These are phyloP conservation scores for Talaromyces sp. DNA, from an alignment of 2,329 filamentous ascomycete genomes.

Conservation along the genomic window DNA sequence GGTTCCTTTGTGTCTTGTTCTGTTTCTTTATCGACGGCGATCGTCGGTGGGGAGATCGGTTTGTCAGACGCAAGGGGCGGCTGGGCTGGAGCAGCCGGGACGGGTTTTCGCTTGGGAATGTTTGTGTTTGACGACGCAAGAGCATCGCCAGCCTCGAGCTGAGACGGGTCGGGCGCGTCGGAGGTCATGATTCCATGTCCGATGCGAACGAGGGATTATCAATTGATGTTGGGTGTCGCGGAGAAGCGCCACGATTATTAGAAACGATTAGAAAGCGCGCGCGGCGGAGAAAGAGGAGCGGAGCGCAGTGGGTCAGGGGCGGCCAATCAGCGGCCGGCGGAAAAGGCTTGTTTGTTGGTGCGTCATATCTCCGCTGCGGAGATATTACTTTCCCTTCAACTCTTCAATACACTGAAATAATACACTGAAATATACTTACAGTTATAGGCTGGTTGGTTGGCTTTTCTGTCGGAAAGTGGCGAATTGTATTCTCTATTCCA, in stretches of 20 bases:
- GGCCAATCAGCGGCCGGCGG: not conserved
- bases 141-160: not conserved
- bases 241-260: not conserved
- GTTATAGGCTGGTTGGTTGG: not conserved
- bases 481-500: not conserved
- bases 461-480: slow-evolving; percentile 1
- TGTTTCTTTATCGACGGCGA: not conserved
- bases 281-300: not conserved
- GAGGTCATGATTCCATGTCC: not conserved
- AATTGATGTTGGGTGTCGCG: not conserved
- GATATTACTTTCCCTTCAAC: not conserved
- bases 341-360: not conserved
- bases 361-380: not conserved
- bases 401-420: not conserved
- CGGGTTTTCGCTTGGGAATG: slow-evolving; percentile 9
- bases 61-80: not conserved
- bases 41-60: not conserved
- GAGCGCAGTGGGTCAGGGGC: not conserved
- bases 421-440: not conserved
- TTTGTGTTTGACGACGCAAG: not conserved
- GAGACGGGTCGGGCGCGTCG: not conserved
- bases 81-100: not conserved
- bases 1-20: not conserved
- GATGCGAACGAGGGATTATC: not conserved
- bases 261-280: not conserved